Evolutionary conservation across 768 basidiomycete genomes (phyloP).

Genomic region (Pleurotus ostreatus): DNA sequence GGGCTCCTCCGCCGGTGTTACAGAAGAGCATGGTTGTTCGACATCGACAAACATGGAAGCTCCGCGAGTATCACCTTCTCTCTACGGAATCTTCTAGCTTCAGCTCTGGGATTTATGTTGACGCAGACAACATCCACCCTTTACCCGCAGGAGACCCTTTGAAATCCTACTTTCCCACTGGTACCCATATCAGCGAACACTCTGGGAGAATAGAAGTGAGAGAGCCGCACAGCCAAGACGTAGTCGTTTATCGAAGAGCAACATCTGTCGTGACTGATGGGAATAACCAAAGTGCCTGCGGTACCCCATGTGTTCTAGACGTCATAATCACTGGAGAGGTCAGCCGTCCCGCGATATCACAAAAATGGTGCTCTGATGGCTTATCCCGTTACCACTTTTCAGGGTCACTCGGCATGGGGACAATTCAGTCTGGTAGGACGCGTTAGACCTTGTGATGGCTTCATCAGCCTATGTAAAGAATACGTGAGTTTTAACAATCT

Average conservation of each 20-base stretch:
- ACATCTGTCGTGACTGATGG: background rate
- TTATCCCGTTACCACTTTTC: constrained; percentile 6
- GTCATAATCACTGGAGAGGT: constrained; percentile 77
- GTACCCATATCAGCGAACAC: constrained; percentile 45
- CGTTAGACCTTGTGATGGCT: constrained; percentile 77
- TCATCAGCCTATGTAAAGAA: constrained; percentile 79
- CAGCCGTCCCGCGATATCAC: constrained; percentile 8
- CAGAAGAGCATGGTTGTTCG: constrained; percentile 73
- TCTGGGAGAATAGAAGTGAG: constrained; percentile 42
- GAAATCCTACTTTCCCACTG: constrained; percentile 56
- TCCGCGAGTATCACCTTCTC: constrained; percentile 70
- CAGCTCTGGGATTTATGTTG: constrained; percentile 29
- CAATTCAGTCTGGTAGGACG: constrained; percentile 78
- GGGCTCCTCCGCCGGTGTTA: constrained; percentile 60
- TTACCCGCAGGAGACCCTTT: constrained; percentile 59
- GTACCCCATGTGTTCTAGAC: constrained; percentile 38
- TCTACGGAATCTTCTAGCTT: constrained; percentile 22
- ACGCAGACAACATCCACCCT: constrained; percentile 26
- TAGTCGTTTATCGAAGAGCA: constrained; percentile 27
- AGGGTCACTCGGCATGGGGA: constrained; percentile 93
- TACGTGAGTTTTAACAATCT: constrained; percentile 48
- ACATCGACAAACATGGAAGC: constrained; percentile 88
- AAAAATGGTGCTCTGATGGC: background rate
- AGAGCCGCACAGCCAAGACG: constrained; percentile 34
- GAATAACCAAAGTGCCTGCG: constrained; percentile 14